Evolutionary conservation across 169 alveolate genomes (phyloP), one percentile per base, ranked within the genome.

Genomic region (Eimeria sp.): DNA sequence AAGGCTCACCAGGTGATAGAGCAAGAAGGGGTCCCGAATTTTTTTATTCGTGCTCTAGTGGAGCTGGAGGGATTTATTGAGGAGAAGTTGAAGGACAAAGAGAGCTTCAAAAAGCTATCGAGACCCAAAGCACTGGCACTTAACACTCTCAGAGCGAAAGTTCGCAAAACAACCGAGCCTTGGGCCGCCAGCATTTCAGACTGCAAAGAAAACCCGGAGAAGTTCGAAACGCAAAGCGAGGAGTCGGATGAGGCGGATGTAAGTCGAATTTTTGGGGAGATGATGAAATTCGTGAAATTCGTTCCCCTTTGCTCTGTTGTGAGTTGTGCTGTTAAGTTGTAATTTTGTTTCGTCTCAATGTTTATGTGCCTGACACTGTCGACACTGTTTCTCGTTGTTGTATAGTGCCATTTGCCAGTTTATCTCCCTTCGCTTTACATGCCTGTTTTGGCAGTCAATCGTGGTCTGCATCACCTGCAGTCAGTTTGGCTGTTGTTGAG

Each of bases 131-230:
- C 97, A 22, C 57, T 61, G 2, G 97, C 97, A 22, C 76, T 96
- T 80, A 96, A 96, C 82, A 96, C 97, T 5, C 90, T 96, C 5
- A 84, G 97, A 30, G 96, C 97, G 25, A 95, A 96, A 75, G 96
- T 96, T 45, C 96, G 97, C 58, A 96, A 96, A 86, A 83, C 96
- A 11, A 94, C 91, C 61, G 97, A 96, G 88, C 95, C 87, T 45
- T 96, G 96, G 96, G 96, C 80, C 3, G 76, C 87, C 72, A 89
- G 89, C 45, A 82, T 96, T 73, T 80, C 80, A 30, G 90, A 84
- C 5, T 96, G 96, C 91, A 45, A 84, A 30, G 95, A 89, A 40
- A 82, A 96, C 61, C 97, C 97, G 1, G 94, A 88, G 34, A 93
- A 93, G 45, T 96, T 86, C 89, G 96, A 70, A 20, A 61, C 96